Evolutionary conservation across 208 protist genomes (phyloP).

Genomic region (Acanthamoeba healyi): DNA sequence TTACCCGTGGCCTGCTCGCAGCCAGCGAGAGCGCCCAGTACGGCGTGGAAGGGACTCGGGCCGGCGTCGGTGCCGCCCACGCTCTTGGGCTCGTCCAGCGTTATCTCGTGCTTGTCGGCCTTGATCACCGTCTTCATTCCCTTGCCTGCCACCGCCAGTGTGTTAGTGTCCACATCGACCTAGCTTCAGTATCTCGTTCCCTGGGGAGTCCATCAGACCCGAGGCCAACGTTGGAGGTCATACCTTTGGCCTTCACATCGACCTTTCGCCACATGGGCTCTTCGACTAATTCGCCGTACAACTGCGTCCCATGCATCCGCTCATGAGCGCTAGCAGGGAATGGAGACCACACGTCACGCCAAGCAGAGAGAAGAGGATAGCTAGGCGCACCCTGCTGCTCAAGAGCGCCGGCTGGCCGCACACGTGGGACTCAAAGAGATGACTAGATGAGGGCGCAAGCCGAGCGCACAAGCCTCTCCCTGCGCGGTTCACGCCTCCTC

Average conservation of each 20-base stretch:
- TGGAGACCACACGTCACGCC: too few species aligned
- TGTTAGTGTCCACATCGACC: too few species aligned
- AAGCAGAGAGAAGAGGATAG: too few species aligned
- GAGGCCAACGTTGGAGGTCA: too few species aligned
- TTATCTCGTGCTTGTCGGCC: constrained; percentile 21
- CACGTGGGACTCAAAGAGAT: too few species aligned
- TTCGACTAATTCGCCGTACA: not conserved
- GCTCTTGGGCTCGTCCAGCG: constrained; percentile 3
- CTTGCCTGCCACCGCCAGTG: not conserved
- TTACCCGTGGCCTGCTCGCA: constrained; percentile 35
- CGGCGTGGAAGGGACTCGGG: constrained; percentile 15
- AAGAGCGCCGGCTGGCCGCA: too few species aligned
- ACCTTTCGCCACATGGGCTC: constrained; percentile 56
- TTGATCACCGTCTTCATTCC: constrained; percentile 41
- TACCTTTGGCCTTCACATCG: constrained; percentile 24
- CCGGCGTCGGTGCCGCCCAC: constrained; percentile 7
- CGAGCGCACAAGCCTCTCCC: too few species aligned
- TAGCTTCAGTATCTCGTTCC: too few species aligned
- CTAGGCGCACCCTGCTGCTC: too few species aligned
- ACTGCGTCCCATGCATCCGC: not conserved
- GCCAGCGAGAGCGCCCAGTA: constrained; percentile 10
- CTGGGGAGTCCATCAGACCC: too few species aligned
- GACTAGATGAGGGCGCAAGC: too few species aligned
- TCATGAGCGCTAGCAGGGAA: too few species aligned
- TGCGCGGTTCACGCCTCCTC: not conserved